phyloP scores from a whole-genome alignment of 306 rosid species.

The Vicia villosa region DNA sequence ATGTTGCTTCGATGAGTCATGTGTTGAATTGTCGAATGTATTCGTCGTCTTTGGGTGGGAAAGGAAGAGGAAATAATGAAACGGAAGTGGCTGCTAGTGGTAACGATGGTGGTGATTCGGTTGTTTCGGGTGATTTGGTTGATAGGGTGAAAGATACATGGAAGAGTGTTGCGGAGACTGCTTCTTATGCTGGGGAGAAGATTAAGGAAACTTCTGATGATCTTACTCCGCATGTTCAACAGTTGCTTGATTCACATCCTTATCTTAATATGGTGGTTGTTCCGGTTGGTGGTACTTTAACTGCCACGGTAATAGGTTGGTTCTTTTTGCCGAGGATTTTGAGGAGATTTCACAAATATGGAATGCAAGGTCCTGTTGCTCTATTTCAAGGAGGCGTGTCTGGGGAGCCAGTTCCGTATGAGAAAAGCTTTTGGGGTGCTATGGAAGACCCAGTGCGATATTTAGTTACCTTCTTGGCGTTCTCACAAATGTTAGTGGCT shows the following conservation, averaged over 20 bases:
- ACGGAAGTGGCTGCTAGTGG: constrained; percentile 48
- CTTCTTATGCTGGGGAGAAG: constrained; percentile 58
- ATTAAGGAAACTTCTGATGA: constrained; percentile 67
- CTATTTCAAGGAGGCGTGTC: constrained; percentile 46
- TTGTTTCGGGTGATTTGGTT: constrained; percentile 52
- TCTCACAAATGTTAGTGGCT: constrained; percentile 77
- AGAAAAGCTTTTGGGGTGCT: constrained; percentile 93
- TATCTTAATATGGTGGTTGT: constrained; percentile 59
- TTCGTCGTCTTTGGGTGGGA: constrained; percentile 50
- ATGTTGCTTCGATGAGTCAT: constrained; percentile 15
- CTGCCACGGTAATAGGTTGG: constrained; percentile 81
- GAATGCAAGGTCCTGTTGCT: constrained; percentile 56
- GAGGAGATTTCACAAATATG: constrained; percentile 75
- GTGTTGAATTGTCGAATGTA: constrained; percentile 46
- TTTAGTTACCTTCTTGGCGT: constrained; percentile 75
- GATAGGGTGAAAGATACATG: constrained; percentile 61
- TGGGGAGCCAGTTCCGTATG: constrained; percentile 62
- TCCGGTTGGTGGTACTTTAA: constrained; percentile 65
- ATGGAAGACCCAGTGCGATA: constrained; percentile 89
- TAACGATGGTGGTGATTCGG: constrained; percentile 41
- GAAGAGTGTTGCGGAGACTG: constrained; percentile 63
- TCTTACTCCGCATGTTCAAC: constrained; percentile 63
- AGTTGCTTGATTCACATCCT: constrained; percentile 69
- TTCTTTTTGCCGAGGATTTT: constrained; percentile 80
- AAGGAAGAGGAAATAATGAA: constrained; percentile 46